Evolutionary conservation across 768 basidiomycete genomes (phyloP), one percentile per base, ranked within the genome.

Genomic region (Amylocystis lapponica): DNA sequence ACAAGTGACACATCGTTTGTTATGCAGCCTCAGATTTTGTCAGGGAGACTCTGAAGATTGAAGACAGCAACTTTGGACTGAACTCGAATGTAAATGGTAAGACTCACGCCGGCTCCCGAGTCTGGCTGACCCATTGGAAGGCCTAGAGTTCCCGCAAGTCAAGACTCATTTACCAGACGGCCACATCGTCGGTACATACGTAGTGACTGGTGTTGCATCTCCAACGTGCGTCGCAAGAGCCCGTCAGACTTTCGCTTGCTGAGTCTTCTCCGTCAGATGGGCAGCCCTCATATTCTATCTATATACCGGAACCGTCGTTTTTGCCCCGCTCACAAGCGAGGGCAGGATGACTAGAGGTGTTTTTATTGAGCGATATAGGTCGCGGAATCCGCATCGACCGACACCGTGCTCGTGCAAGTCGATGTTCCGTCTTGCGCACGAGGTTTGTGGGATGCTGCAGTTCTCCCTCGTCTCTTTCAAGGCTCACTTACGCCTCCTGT

Each of bases 391-490:
- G 6, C 31, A 33, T 5, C 31, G 31, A 5, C 31, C 31, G 14
- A 17, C 31, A 14, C 31, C 45, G 7, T 53, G 51, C 31, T 59
- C 58, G 1, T 51, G 55, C 4, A 58, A 54, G 31, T 56, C 54
- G 5, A 54, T 58, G 46, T 58, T 56, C 27, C 49, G 50, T 13
- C 39, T 58, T 11, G 55, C 57, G 1, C 39, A 56, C 29, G 45
- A 35, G 35, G 57, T 55, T 7, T 34, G 39, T 37, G 14, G 14
- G 9, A 3, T 30, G 23, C 14, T 22, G n/a, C n/a, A n/a, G n/a
- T 5, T 12, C 20, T n/a, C 25, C 22, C 17, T 6, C 16, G 19
- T 16, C 3, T 16, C 19, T 27, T 5, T 13, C 10, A 4, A 27
- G 5, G 6, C 21, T 41, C 21, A 43, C 12, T 10, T 2, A 2